Evolutionary conservation across 306 rosid species (phyloP), one percentile per base, ranked within the genome.

Genomic region (Glycine tomentella): DNA sequence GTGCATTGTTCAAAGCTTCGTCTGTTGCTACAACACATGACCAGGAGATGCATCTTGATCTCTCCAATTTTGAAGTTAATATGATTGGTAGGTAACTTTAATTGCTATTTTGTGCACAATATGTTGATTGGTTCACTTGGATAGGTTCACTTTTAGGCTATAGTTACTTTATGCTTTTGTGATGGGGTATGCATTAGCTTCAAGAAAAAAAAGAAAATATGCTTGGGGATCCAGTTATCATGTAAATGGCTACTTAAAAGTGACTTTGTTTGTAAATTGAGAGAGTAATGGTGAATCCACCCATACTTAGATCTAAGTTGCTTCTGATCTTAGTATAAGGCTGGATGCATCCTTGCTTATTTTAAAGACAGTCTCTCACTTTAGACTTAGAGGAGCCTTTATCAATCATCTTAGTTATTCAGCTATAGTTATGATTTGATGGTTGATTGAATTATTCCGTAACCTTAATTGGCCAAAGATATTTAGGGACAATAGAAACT

Each of bases 31-130:
- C 90, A 77, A 55, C 90, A 45, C 93, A 88, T 46, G 99, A 94
- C 85, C 97, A 92, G 74, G 95, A 91, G 44, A 92, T 92, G 97
- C 93, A 91, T 70, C 87, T 89, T 86, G 97, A 91, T 77, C 95
- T 92, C 77, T 86, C 92, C 75, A 78, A 87, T 78, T 89, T 89
- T 51, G 97, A 89, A 46, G 89, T 79, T 58, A 81, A 86, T 86
- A 87, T 48, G 61, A 79, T 65, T 83, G 93, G 94, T 90, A 86
- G 16, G 80, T 77, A 44, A 58, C 59, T 40, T 69, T 63, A 49
- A 34, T 49, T 78, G 17, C n/a, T 68, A 6, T 78, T 51, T 68
- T 20, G 44, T 78, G 25, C 25, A 45, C 48, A 45, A 48, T 53
- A 62, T 74, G 34, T 62, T 51, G 80, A 69, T 80, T 82, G 44